Evolutionary conservation across 805 yeast genomes (phyloP).

Genomic region (Diddensiella caesifluorescens): DNA sequence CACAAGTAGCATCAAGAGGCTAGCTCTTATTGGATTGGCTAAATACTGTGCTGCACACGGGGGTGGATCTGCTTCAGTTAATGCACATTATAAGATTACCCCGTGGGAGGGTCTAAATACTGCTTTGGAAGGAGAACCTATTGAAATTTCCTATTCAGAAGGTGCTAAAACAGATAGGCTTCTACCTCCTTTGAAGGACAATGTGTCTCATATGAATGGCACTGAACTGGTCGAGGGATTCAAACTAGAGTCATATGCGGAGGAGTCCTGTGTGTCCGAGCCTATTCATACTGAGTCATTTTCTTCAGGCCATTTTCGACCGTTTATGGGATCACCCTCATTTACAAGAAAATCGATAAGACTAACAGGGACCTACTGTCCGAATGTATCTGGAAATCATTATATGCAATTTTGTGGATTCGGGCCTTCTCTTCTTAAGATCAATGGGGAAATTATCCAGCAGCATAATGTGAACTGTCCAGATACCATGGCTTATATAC

Average conservation of each 20-base stretch:
- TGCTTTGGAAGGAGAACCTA: constrained; percentile 18
- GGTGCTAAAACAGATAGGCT: constrained; percentile 35
- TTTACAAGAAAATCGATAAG: neutral
- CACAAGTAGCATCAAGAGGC: constrained; percentile 30
- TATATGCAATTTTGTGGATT: constrained; percentile 1
- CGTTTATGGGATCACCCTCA: neutral
- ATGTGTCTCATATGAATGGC: neutral
- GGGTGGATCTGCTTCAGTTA: constrained; percentile 56
- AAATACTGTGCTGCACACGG: constrained; percentile 47
- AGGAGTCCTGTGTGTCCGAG: neutral
- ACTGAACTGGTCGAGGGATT: neutral
- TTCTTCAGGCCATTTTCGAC: neutral
- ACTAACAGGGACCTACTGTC: neutral
- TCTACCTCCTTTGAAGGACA: constrained; percentile 26
- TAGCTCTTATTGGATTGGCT: constrained; percentile 57
- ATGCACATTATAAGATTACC: constrained; percentile 41
- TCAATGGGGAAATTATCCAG: neutral
- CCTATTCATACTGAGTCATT: neutral
- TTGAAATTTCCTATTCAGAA: constrained; percentile 27
- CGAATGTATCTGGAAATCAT: constrained; percentile 4
- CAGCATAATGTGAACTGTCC: neutral
- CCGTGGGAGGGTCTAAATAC: constrained; percentile 21
- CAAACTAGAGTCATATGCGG: neutral
- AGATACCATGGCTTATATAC: constrained; percentile 1
- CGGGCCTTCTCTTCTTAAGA: neutral